These are phyloP conservation scores for Gastrodia elata DNA, from an alignment of 106 monocot species.

Conservation along the genomic window DNA sequence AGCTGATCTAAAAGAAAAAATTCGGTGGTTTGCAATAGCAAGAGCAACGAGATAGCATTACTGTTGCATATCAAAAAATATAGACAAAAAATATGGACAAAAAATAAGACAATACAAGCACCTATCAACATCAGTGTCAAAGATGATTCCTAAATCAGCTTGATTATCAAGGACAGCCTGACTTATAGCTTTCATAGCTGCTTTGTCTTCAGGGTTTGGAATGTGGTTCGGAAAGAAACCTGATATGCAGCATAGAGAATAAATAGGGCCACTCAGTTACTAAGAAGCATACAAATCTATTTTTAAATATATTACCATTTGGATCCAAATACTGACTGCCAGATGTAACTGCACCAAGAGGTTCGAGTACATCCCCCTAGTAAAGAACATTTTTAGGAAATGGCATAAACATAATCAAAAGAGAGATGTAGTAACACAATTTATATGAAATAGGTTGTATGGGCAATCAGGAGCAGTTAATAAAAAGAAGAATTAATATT, in stretches of 20 bases:
- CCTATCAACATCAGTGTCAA: constrained; percentile 99
- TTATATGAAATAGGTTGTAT: neutral
- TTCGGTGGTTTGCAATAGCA: neutral
- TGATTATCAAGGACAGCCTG: constrained; percentile 80
- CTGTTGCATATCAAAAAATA: neutral
- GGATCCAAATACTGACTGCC: constrained; percentile 96
- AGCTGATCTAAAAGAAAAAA: constrained; percentile 57
- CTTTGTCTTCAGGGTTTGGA: constrained; percentile 94
- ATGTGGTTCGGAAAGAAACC: constrained; percentile 97
- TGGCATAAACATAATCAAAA: neutral
- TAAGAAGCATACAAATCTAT: neutral
- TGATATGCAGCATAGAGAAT: constrained; percentile 15
- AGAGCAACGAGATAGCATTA: neutral
- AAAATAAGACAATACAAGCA: constrained; percentile 10
- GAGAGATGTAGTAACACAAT: neutral
- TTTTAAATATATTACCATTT: constrained; percentile 46
- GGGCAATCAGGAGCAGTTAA: too few relatives aligned
- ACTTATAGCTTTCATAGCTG: constrained; percentile 90
- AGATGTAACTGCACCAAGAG: constrained; percentile 77
- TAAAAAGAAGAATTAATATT: too few relatives aligned
- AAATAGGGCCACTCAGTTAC: neutral
- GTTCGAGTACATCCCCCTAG: constrained; percentile 86
- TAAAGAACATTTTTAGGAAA: constrained; percentile 7
- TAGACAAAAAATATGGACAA: neutral
- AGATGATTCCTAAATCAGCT: constrained; percentile 96